These are phyloP conservation scores for Secale cereale DNA, from an alignment of 176 grass and related monocot species.

Conservation along the genomic window DNA sequence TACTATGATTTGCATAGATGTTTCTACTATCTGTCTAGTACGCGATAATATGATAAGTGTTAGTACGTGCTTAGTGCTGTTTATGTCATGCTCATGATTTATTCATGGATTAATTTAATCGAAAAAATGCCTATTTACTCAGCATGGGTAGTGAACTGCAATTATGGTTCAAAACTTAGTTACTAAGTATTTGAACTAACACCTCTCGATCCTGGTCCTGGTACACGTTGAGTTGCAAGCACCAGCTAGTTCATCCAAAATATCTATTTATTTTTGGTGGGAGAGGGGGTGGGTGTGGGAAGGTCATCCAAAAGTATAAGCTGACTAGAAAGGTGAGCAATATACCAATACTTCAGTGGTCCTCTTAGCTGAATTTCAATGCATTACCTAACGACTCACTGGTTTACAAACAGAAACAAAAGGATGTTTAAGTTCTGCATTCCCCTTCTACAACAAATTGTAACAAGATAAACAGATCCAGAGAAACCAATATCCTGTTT, in stretches of 20 bases:
- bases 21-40: no score
- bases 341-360: not conserved
- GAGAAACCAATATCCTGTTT: not conserved
- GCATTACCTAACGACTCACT: not conserved
- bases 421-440: not conserved
- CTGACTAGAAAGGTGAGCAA: not conserved
- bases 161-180: not conserved
- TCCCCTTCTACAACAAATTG: slow-evolving; percentile 1
- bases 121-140: no score
- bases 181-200: not conserved
- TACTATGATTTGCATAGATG: no score
- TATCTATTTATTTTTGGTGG: not conserved
- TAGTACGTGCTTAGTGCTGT: no score
- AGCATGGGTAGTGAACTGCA: not conserved
- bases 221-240: not conserved
- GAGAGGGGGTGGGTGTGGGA: no score
- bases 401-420: not conserved
- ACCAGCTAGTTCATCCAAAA: not conserved
- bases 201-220: not conserved
- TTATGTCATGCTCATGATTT: no score
- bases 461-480: slow-evolving; percentile 7
- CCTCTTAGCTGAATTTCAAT: not conserved
- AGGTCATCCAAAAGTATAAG: not conserved
- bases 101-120: no score
- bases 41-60: no score